These are phyloP conservation scores for Straminergon stramineum DNA, from an alignment of 225 moss, liverwort and hornwort species.

Conservation along the genomic window DNA sequence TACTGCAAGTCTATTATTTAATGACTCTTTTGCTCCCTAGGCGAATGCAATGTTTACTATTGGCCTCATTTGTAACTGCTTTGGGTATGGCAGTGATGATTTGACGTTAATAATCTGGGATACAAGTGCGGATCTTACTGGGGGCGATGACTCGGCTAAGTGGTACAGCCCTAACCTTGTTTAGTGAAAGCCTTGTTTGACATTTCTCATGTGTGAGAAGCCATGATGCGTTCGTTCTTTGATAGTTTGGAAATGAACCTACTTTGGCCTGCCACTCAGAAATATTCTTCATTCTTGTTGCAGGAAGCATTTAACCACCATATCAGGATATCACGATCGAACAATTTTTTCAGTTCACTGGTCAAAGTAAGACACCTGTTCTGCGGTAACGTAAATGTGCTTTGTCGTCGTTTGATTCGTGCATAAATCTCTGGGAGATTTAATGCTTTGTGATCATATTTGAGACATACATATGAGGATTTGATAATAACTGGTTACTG, in stretches of 20 bases:
- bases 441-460: not conserved
- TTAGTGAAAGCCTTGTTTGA: not conserved
- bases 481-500: not conserved
- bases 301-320: slow-evolving; percentile 82
- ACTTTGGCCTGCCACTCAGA: not conserved
- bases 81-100: slow-evolving; percentile 64
- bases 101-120: slow-evolving; percentile 85
- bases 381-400: not conserved
- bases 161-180: slow-evolving; percentile 33
- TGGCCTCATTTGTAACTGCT: not conserved
- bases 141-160: slow-evolving; percentile 21
- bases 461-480: not conserved
- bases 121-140: slow-evolving; percentile 44
- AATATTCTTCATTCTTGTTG: not conserved
- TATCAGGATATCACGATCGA: slow-evolving; percentile 90
- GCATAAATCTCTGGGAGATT: not conserved
- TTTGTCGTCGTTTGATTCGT: not conserved
- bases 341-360: slow-evolving; percentile 92
- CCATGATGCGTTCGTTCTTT: not conserved
- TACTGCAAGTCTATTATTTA: not conserved
- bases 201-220: not conserved
- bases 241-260: not conserved
- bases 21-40: not conserved
- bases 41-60: not conserved
- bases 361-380: slow-evolving; percentile 51